Percentiles rank a stretch among this genome's conserved stretches.
Conservation (phyloP, 2,329 filamentous ascomycete genomes). For the Aspergillus aculeatinus region DNA sequence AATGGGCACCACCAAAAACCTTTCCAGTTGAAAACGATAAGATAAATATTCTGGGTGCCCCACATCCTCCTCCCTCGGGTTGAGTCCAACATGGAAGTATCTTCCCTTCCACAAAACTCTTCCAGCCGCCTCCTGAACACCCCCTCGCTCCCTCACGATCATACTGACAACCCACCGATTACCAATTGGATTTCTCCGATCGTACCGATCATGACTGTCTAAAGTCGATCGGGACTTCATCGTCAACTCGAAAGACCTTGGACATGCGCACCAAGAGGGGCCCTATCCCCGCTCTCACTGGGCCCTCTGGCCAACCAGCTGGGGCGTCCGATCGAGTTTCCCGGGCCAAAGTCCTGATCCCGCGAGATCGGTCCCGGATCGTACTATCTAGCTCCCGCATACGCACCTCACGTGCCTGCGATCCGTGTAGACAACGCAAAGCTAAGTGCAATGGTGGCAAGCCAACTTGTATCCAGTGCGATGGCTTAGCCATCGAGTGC, state of each 20-base stretch:
- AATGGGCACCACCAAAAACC: neutral
- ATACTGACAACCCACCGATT: neutral
- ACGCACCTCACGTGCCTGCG: conserved; percentile 1
- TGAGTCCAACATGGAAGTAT: neutral
- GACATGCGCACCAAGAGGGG: neutral
- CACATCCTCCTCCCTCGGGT: neutral
- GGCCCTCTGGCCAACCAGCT: neutral
- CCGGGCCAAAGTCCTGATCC: conserved; percentile 6
- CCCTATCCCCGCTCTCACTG: neutral
- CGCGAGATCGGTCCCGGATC: conserved; percentile 3
- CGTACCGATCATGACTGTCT: neutral
- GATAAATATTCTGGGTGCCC: neutral
- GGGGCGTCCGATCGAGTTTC: neutral
- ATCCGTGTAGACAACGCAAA: conserved; percentile 2
- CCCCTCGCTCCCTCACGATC: neutral
- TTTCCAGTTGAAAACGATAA: neutral
- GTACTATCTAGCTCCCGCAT: neutral
- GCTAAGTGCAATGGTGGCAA: conserved; percentile 5
- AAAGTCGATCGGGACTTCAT: neutral
- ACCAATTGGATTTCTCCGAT: neutral
- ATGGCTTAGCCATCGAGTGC: neutral
- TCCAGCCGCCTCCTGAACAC: neutral
- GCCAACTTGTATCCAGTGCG: conserved; percentile 1
- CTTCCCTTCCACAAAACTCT: neutral
- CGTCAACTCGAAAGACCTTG: neutral